These are phyloP conservation scores for Arachis monticola DNA, from an alignment of 331 rosid species.

Conservation along the genomic window DNA sequence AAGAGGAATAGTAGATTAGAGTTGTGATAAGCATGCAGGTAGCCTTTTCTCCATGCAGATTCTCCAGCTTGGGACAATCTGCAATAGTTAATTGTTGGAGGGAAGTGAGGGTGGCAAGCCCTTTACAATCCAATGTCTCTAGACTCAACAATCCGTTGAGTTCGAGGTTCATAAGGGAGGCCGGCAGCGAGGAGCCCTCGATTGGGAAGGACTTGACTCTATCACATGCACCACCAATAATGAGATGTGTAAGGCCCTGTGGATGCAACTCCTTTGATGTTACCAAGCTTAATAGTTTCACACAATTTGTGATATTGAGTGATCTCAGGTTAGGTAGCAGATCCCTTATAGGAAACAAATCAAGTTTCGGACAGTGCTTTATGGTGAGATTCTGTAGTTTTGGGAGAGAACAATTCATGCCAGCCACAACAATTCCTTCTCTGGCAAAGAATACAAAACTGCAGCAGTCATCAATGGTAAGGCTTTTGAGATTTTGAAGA, in stretches of 20 bases:
- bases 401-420: background rate
- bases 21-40: too few relatives aligned
- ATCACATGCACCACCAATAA: background rate
- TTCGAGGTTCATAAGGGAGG: background rate
- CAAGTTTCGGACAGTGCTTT: background rate
- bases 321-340: background rate
- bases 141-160: background rate
- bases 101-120: background rate
- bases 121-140: background rate
- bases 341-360: background rate
- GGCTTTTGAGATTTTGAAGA: background rate
- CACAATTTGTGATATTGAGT: background rate
- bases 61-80: background rate
- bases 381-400: background rate
- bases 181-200: conserved; percentile 1
- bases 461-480: background rate
- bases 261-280: background rate
- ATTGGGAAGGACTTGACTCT: background rate
- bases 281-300: background rate
- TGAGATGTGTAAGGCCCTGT: background rate
- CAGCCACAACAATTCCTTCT: background rate
- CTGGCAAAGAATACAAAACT: background rate
- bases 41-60: background rate
- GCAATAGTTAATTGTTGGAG: background rate
- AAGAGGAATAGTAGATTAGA: too few relatives aligned